Base-by-base conservation (phyloP, 2,329 filamentous ascomycete species). In the Sclerotinia nivalis region DNA sequence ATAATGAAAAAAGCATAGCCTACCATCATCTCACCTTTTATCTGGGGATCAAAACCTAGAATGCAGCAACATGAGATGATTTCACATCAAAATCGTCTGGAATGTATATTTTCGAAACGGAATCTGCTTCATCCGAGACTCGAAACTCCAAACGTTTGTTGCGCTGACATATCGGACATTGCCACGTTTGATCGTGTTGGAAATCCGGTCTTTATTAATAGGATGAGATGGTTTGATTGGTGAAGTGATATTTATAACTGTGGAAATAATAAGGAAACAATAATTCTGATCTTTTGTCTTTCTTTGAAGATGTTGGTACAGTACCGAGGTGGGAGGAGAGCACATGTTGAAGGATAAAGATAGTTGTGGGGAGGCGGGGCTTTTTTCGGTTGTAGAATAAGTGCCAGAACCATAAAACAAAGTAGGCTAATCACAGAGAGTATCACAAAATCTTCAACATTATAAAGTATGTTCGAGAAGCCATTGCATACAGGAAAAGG, bases 101-200 rank as follows among this genome's bases (percentile, higher is more conserved):
- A 67, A 67, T 60, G 40, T 37, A 49, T 40, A 31, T n/a, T 62
- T 52, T 68, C 15, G 66, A 62, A 22, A 54, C 66, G 34, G n/a
- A 31, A 22, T n/a, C 31, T 45, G 47, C 56, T 62, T 68, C 47
- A 68, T 68, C 66, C 66, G 66, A 62, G 66, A 58, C 15, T 34
- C 43, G 56, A 61, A 40, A 60, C 43, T 31, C 20, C 6, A 45
- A 45, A 13, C 25, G 34, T 25, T 45, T 28, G 43, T 43, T n/a
- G 4, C 9, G 47, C 47, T 64, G 47, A 40, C 60, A 52, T 64
- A 52, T 52, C 13, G 8, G 31, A 31, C 31, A 64, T 64, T 64
- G 45, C 47, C 60, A 37, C 60, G n/a, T 43, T 43, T 43, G 20
- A 40, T 52, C 13, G 22, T n/a, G 47, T 40, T 25, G 28, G 8